Evolutionary conservation across 1,139 yeast genomes (phyloP).

Genomic region (Geotrichum carabidarum): DNA sequence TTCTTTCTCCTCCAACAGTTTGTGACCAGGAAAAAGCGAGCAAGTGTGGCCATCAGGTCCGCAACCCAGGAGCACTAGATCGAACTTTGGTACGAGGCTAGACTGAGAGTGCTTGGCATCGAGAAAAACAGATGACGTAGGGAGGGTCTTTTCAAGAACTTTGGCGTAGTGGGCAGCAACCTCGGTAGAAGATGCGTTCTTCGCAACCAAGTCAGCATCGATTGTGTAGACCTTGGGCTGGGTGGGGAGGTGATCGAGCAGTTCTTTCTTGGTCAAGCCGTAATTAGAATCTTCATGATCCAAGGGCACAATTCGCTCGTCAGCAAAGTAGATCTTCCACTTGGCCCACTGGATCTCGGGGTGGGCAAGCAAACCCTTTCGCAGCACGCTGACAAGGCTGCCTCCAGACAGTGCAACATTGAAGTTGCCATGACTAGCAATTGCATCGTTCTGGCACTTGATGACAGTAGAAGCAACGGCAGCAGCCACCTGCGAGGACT

Average conservation of each 20-base stretch:
- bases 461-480: slow-evolving; percentile 89
- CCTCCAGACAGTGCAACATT: slow-evolving; percentile 88
- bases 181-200: slow-evolving; percentile 26
- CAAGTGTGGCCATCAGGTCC: slow-evolving; percentile 79
- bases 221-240: slow-evolving; percentile 50
- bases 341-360: slow-evolving; percentile 54
- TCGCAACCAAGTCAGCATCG: slow-evolving; percentile 52
- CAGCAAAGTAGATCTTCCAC: slow-evolving; percentile 69
- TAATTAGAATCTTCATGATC: slow-evolving; percentile 64
- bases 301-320: slow-evolving; percentile 66
- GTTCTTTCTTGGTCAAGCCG: slow-evolving; percentile 56
- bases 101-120: slow-evolving; percentile 11
- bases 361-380: slow-evolving; percentile 62
- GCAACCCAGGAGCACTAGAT: slow-evolving; percentile 62
- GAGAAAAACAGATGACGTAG: slow-evolving; percentile 5
- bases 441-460: slow-evolving; percentile 68
- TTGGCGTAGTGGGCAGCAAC: slow-evolving; percentile 11
- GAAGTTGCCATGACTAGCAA: slow-evolving; percentile 43
- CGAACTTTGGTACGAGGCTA: slow-evolving; percentile 39
- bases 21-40: slow-evolving; percentile 58
- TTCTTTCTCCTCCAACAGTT: slow-evolving; percentile 31
- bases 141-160: slow-evolving; percentile 4
- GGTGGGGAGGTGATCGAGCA: slow-evolving; percentile 41
- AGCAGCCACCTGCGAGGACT: slow-evolving; percentile 34
- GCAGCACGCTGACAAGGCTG: slow-evolving; percentile 71